Conservation (phyloP, 2,329 filamentous ascomycete species). For the Diaporthe aspalathi region DNA sequence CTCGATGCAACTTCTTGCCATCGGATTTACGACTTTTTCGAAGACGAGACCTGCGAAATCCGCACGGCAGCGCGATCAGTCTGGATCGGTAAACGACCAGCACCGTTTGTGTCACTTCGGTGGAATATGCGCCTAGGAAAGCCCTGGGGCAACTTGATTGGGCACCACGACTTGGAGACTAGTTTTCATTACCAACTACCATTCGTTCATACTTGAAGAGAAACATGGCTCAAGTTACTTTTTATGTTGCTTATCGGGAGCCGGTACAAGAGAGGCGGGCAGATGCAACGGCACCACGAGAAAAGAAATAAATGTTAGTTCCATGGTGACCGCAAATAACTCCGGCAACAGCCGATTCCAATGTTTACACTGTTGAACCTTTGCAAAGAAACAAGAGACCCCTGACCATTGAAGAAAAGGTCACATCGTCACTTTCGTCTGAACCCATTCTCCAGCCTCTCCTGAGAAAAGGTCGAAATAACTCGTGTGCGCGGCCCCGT, state of each 20-base stretch:
- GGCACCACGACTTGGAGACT: neutral
- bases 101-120: neutral
- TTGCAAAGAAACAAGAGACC: neutral
- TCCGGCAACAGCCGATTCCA: neutral
- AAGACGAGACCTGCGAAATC: no score
- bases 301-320: neutral
- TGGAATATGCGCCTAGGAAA: neutral
- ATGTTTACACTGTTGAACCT: no score
- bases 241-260: neutral
- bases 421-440: slow-evolving; percentile 30
- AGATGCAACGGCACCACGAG: neutral
- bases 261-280: neutral
- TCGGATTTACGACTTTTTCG: neutral
- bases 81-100: neutral
- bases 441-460: slow-evolving; percentile 41
- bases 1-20: neutral
- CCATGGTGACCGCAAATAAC: neutral
- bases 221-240: neutral
- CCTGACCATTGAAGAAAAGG: neutral
- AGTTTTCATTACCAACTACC: neutral
- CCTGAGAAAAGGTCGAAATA: slow-evolving; percentile 51
- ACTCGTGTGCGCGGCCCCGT: slow-evolving; percentile 49
- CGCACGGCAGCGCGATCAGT: no score
- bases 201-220: neutral
- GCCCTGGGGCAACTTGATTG: neutral